phyloP scores from a whole-genome alignment of 305 asterid genomes.

The Fraxinus nigra region DNA sequence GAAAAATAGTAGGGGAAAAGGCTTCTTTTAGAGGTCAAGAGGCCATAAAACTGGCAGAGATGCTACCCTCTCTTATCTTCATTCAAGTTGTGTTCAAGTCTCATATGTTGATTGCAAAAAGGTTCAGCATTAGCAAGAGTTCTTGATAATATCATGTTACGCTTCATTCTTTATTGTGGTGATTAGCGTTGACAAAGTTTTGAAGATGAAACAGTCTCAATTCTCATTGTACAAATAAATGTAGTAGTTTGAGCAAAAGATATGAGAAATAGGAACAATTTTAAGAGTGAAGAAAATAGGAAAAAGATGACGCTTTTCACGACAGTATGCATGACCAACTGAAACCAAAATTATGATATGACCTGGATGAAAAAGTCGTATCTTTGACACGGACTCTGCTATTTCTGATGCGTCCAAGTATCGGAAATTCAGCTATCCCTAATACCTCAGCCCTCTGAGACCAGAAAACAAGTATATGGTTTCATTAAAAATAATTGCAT shows the following conservation, averaged over 20 bases:
- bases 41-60: background rate
- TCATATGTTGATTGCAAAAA: background rate
- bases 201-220: conserved; percentile 11
- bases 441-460: conserved; percentile 84
- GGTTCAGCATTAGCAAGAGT: background rate
- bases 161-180: conserved; percentile 3
- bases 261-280: conserved; percentile 10
- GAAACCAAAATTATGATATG: conserved; percentile 23
- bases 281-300: background rate
- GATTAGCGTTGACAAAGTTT: background rate
- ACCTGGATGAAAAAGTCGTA: conserved; percentile 93
- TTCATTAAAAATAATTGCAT: conserved; percentile 9
- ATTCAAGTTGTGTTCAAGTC: background rate
- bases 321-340: background rate
- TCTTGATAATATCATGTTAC: conserved; percentile 17
- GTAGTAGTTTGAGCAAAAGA: conserved; percentile 17
- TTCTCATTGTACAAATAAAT: conserved; percentile 3
- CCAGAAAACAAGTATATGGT: conserved; percentile 15
- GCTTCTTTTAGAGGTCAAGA: conserved; percentile 9
- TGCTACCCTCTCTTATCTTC: background rate
- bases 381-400: conserved; percentile 89
- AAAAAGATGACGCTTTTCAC: background rate
- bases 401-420: conserved; percentile 86
- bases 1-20: background rate
- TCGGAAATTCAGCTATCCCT: conserved; percentile 80